Base-by-base conservation (phyloP, 257 asterid species). In the Apocynum venetum region DNA sequence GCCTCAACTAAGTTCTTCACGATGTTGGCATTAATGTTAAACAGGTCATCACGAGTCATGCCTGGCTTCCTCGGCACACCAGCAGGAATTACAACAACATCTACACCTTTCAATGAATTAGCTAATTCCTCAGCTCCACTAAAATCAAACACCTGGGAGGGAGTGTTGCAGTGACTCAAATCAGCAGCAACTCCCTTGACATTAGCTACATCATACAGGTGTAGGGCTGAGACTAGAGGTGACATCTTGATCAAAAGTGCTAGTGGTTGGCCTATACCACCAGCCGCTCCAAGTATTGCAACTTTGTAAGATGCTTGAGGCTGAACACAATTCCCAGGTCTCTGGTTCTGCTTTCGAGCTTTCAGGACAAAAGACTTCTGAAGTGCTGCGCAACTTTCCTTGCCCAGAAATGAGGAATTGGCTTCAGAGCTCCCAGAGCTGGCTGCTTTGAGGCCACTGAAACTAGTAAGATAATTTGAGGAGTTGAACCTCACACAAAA, bases 51-150 rank as follows among this genome's bases (percentile, higher is more conserved):
- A 48, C 96, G 94, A 43, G 97, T 90, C 96, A 91, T 91, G 7
- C 98, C 98, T 0, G 97, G 97, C 83, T 93, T 93, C 77, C 98
- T 88, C 0, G 94, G 94, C 76, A 93, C 96, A 70, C 98, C 98
- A 64, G 97, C 98, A 17, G 96, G 97, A 75, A 93, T 89, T 73
- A 93, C 94, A 6, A 91, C 97, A 49, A 91, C 96, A 61, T 93
- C 74, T 7, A 72, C 97, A 38, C 72, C 97, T 85, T 88, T 88
- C 87, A 93, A 80, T 84, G 90, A 89, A 77, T 80, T 78, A 6
- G 91, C 89, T 82, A 93, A 80, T 64, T 93, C 94, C 55, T 89
- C 80, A 51, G 85, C 91, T 49, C 97, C 97, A 0, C 96, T 93
- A 70, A 89, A 91, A 81, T 84, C 96, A 0, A 84, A 77, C 64